phyloP scores from a whole-genome alignment of 1,139 yeast species.

The Lodderomyces orthopsilosis region DNA sequence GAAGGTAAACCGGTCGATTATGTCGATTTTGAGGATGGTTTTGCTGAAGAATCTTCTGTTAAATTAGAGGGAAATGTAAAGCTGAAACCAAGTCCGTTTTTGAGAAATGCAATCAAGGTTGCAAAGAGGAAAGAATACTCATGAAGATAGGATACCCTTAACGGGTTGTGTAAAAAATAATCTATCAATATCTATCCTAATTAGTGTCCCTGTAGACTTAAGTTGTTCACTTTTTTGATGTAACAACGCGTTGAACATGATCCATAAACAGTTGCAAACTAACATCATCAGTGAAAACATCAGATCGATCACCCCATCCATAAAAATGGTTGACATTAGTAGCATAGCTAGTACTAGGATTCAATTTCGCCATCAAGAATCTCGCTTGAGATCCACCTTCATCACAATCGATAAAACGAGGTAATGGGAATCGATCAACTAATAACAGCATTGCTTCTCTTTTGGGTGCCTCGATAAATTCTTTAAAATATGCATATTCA shows the following conservation, averaged over 20 bases:
- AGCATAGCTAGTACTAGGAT: constrained; percentile 66
- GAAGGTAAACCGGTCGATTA: neutral
- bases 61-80: neutral
- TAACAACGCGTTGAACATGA: constrained; percentile 42
- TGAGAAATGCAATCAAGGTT: constrained; percentile 26
- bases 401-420: constrained; percentile 90
- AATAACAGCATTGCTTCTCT: constrained; percentile 88
- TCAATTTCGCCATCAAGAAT: constrained; percentile 69
- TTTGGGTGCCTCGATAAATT: constrained; percentile 83
- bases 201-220: no score
- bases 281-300: constrained; percentile 67
- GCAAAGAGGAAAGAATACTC: constrained; percentile 21
- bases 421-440: constrained; percentile 93
- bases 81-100: constrained; percentile 22
- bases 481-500: constrained; percentile 85
- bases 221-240: constrained; percentile 12
- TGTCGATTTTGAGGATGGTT: neutral
- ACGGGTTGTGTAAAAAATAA: neutral
- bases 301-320: constrained; percentile 30
- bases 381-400: constrained; percentile 96
- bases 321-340: constrained; percentile 35
- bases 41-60: neutral
- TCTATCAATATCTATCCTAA: neutral
- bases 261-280: constrained; percentile 69
- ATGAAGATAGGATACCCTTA: no score